Base-by-base conservation (phyloP, 129 eudicot genomes). In the Heracleum sosnowskyi region DNA sequence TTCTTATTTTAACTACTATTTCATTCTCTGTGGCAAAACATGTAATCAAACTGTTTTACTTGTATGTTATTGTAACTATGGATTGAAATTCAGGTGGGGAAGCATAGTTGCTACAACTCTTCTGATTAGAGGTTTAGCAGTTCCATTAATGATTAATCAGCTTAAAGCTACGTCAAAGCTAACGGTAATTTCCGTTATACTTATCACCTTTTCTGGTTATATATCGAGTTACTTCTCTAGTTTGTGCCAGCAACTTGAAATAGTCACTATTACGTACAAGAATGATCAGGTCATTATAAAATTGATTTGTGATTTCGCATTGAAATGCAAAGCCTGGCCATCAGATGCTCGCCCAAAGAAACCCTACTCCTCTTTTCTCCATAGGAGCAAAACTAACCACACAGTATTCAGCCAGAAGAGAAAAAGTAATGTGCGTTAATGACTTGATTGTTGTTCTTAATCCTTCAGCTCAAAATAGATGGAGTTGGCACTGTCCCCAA, bases 161-260 rank as follows among this genome's bases (percentile, higher is more conserved):
- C 89, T 91, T 79, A 93, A 91, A 76, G 89, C 97, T 75, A 89
- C 98, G 82, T 77, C 97, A 75, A 89, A 91, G 79, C 83, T 94
- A 63, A 83, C 96, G 28, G 98, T 94, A 68, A 86, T 88, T 82
- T 84, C 63, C 70, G 29, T 55, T 55, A 8, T 71, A 55, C 6
- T 76, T 37, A 17, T 11, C 28, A 34, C 69, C 16, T 81, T 77
- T 73, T 5, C 4, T 0, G 44, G 53, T 18, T n/a, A 10, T 42
- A 26, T 73, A 13, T 73, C 11, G 42, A 73, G 11, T 22, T 29
- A 36, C 18, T 49, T 13, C 31, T 73, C 34, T 40, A 26, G 76
- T 76, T 66, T 13, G 57, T 33, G 12, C 44, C 18, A 36, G 15
- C 73, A 80, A 22, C 74, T 24, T 79, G 46, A 69, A 13, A 13